phyloP scores from a whole-genome alignment of 306 rosid species.

The Cucumis melo region DNA sequence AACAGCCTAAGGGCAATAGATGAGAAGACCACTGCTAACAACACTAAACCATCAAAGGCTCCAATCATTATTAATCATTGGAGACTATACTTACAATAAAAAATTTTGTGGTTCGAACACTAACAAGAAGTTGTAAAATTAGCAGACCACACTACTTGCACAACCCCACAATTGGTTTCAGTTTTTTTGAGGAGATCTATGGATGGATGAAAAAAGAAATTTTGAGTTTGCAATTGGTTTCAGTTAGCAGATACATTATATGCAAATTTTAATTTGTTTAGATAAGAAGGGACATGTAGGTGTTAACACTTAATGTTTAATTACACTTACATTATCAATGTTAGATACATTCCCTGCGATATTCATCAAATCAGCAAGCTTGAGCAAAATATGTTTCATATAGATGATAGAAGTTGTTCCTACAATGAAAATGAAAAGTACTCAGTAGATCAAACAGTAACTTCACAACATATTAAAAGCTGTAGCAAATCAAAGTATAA shows the following conservation, averaged over 20 bases:
- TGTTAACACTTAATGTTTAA: background rate
- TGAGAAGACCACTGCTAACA: background rate
- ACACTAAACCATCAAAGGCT: background rate
- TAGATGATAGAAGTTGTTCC: slow-evolving; percentile 46
- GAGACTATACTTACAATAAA: background rate
- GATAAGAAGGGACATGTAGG: background rate
- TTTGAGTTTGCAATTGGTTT: background rate
- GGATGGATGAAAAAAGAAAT: no score
- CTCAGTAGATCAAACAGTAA: background rate
- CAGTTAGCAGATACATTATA: background rate
- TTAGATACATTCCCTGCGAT: slow-evolving; percentile 19
- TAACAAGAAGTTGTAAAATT: no score
- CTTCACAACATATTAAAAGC: background rate
- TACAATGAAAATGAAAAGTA: slow-evolving; percentile 25
- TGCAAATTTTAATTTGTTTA: background rate
- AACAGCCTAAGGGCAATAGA: background rate
- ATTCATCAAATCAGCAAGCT: slow-evolving; percentile 57
- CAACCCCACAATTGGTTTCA: no score
- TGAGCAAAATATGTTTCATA: slow-evolving; percentile 56
- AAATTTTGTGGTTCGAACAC: background rate
- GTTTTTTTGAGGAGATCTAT: no score
- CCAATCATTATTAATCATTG: background rate
- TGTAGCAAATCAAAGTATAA: background rate
- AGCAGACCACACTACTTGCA: no score
- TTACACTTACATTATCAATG: slow-evolving; percentile 17